Base-by-base conservation (phyloP, 2,329 filamentous ascomycete species). In the Thelonectria rubi region DNA sequence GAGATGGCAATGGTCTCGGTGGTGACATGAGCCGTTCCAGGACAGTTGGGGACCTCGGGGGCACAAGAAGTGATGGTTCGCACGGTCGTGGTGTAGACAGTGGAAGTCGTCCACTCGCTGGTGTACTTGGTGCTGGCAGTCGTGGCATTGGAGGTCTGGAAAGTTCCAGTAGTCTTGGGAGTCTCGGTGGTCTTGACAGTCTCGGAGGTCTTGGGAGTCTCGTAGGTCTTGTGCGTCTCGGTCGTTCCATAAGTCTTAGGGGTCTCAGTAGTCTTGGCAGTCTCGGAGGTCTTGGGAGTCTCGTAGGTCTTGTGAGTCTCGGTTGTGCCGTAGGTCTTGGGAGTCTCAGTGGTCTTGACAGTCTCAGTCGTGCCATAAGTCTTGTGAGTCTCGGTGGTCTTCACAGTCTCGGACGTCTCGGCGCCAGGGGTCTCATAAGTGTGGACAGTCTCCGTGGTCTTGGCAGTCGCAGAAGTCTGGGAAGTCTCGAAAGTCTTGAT, bases 1-100 rank as follows among this genome's bases (percentile, higher is more conserved):
- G 55, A 57, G 57, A 55, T 39, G n/a, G 49, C 56, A n/a, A 73
- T 63, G 9, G 75, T 75, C 67, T 74, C 66, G 9, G 72, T 76
- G 46, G 71, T 70, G 55, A 71, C 73, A 17, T 58, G 52, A 21
- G 55, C 32, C 12, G 32, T 49, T 32, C 32, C 39, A 5, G 55
- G 18, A 34, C 56, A 59, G 24, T 49, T 69, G 55, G 65, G 69
- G 56, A 71, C 60, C 40, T 68, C 69, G 2, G 69, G 63, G 20
- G 58, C 50, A 24, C 69, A 71, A 24, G 50, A 58, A 3, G 69
- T 71, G 26, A 71, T 52, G 2, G 69, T 71, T 9, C 62, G 62
- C 37, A 71, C 47, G 21, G 57, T 60, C 8, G 69, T 71, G 4
- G 69, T 71, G 66, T 66, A 68, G 45, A 66, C 17, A 7, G 68